Evolutionary conservation across 768 basidiomycete genomes (phyloP), one percentile per base, ranked within the genome.

Genomic region (Suillus discolor): DNA sequence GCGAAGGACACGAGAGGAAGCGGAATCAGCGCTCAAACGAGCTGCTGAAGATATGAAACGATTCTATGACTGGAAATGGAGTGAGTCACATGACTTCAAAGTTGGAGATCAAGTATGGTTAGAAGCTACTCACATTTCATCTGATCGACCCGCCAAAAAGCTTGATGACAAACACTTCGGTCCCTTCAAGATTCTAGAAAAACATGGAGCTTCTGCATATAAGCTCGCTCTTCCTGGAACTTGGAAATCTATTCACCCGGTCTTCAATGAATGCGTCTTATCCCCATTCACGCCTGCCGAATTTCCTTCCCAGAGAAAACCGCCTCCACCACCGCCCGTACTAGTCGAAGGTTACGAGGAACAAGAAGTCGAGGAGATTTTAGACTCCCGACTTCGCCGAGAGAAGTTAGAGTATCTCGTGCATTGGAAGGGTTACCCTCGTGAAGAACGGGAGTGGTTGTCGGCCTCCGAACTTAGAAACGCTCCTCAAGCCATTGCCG

Each of bases 111-210:
- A 68, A n/a, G 73, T 78, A 1, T 72, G 71, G 28, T 47, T 77
- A 0, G 68, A 74, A 34, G 65, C 62, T 0, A 61, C 62, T 6
- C 61, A 75, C 42, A 69, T 78, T 18, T 51, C 47, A 6, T 69
- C 67, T 0, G 53, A 63, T 0, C 54, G 65, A 13, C 71, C 71
- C 0, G 63, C 34, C 62, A 72, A 62, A 61, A 68, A 20, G 11
- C n/a, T 49, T 0, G 12, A 49, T 13, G 23, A 49, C 23, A 49
- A 49, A 49, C 1, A 1, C 0, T 62, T 62, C 36, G 76, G 77
- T 0, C 78, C 76, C 0, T 79, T 76, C 67, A 66, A 65, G 20
- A 67, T 79, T 18, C 38, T 66, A 0, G 49, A 68, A 13, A 67
- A 66, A 20, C 45, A 74, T 20, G 71, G 74, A 1, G 15, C 36